Percentiles rank a stretch among this genome's conserved stretches.
Evolutionary conservation across 306 rosid genomes (phyloP).

Genomic region (Phaseolus lunatus): DNA sequence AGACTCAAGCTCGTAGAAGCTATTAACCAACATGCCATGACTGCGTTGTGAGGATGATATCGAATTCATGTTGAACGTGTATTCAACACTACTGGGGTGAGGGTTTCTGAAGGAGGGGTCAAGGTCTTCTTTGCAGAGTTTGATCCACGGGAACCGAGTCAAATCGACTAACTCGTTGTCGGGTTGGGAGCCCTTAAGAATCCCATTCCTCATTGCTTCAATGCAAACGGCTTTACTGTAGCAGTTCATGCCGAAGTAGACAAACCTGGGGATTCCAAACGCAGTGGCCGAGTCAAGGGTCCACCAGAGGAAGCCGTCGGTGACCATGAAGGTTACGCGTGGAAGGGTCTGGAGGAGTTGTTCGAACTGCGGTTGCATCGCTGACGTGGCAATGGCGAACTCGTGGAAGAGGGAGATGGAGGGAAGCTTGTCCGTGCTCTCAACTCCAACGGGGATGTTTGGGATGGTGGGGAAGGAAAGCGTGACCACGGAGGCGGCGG

Average conservation of each 20-base stretch:
- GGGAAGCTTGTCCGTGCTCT: constrained; percentile 41
- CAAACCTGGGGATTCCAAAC: background rate
- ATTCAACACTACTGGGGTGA: background rate
- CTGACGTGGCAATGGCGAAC: background rate
- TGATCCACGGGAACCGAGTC: constrained; percentile 39
- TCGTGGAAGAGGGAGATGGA: constrained; percentile 25
- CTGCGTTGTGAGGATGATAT: background rate
- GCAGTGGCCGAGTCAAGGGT: constrained; percentile 11
- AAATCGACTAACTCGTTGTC: constrained; percentile 1
- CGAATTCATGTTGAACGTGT: background rate
- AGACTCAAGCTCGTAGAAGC: constrained; percentile 40
- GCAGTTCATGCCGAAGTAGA: background rate
- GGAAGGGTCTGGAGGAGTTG: background rate
- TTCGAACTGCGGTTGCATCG: constrained; percentile 31
- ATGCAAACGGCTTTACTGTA: background rate
- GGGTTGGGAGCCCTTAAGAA: background rate
- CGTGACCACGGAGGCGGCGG: constrained; percentile 8
- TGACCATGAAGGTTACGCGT: constrained; percentile 38
- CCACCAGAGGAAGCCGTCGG: constrained; percentile 41
- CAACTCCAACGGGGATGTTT: background rate
- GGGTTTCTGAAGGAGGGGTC: background rate
- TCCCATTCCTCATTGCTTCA: background rate
- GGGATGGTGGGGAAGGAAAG: background rate
- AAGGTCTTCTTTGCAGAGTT: constrained; percentile 16
- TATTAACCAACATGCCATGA: background rate